Conservation (phyloP, 345 rosid genomes). For the Geranium rotundifolium region DNA sequence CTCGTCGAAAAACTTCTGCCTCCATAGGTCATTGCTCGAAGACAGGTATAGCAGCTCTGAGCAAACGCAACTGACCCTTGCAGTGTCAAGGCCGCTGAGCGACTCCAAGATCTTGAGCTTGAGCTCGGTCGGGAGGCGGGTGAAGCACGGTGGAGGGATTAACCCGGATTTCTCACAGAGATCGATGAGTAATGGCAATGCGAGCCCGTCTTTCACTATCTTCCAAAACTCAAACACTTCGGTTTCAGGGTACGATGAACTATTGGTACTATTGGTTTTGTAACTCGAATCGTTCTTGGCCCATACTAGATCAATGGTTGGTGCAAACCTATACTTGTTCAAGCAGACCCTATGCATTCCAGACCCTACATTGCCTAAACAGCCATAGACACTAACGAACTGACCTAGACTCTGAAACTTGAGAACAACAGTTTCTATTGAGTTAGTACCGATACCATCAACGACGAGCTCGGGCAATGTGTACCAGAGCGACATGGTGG, state of each 20-base stretch:
- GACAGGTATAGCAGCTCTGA: constrained; percentile 34
- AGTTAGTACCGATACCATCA: constrained; percentile 2
- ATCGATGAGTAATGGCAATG: constrained; percentile 45
- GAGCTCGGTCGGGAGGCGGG: constrained; percentile 49
- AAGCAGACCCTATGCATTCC: constrained; percentile 27
- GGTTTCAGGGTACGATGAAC: constrained; percentile 5
- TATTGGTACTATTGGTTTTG: constrained; percentile 8
- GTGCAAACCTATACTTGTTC: constrained; percentile 33
- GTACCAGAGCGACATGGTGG: constrained; percentile 37
- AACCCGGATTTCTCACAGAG: constrained; percentile 44
- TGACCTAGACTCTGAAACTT: constrained; percentile 39
- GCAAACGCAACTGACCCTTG: constrained; percentile 37
- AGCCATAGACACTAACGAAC: constrained; percentile 47
- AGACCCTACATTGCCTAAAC: constrained; percentile 19
- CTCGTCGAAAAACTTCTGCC: constrained; percentile 40
- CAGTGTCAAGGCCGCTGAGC: constrained; percentile 42
- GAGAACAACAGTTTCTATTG: constrained; percentile 25
- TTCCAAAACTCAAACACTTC: constrained; percentile 64
- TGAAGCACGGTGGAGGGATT: constrained; percentile 47
- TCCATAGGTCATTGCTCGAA: constrained; percentile 45
- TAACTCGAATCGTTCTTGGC: constrained; percentile 11
- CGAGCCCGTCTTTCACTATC: constrained; percentile 57
- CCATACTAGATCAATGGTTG: constrained; percentile 24
- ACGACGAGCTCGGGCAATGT: constrained; percentile 40
- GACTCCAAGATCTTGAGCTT: constrained; percentile 54